These are phyloP conservation scores for Trichoderma sp. DNA, from an alignment of 2,329 filamentous ascomycete species.

Conservation along the genomic window DNA sequence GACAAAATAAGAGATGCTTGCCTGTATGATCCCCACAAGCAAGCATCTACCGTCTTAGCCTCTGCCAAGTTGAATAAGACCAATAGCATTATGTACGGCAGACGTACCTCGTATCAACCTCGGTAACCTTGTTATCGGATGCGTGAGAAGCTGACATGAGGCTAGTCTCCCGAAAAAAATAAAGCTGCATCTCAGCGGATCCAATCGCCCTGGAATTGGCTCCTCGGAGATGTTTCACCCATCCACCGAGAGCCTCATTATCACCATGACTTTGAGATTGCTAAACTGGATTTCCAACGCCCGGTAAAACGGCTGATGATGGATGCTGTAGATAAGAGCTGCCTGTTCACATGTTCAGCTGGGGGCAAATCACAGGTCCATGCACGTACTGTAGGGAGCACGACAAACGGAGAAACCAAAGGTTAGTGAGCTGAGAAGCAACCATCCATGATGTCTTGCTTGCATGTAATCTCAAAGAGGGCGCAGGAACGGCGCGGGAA, in stretches of 20 bases:
- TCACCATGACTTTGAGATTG: not conserved
- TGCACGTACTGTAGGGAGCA: not conserved
- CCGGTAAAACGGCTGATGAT: not conserved
- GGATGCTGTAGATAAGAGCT: not conserved
- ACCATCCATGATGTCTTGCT: not conserved
- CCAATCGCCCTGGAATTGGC: not conserved
- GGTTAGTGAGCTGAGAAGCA: not conserved
- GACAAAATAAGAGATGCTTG: not conserved
- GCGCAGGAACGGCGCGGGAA: not conserved
- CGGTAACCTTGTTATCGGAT: not conserved
- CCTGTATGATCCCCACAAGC: not conserved
- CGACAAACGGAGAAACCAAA: not conserved
- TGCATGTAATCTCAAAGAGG: not conserved
- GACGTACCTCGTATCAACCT: not conserved
- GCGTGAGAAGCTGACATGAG: not conserved
- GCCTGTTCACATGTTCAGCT: not conserved
- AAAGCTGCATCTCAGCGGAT: not conserved
- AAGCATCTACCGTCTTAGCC: not conserved
- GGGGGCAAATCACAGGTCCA: too few species aligned
- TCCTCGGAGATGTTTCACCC: not conserved
- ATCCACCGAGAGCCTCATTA: not conserved
- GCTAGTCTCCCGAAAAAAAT: not conserved
- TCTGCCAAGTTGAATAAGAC: not conserved
- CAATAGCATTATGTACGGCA: not conserved
- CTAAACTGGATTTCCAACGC: not conserved